phyloP scores from a whole-genome alignment of 2,329 filamentous ascomycete species.

The Knoxdaviesia proteae region DNA sequence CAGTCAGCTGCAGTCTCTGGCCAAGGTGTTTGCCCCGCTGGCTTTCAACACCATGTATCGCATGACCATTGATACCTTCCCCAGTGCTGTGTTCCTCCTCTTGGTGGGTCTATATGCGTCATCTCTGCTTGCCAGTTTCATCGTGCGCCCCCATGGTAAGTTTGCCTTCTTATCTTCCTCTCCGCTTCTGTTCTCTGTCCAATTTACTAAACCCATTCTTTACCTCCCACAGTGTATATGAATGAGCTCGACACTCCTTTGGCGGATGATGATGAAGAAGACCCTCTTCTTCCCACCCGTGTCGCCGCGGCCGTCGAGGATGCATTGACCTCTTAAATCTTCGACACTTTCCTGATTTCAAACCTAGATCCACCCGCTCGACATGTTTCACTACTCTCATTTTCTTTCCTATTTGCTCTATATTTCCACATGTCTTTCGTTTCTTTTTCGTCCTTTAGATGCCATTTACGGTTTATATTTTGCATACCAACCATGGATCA shows the following conservation, averaged over 20 bases:
- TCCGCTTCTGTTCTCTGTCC: too few species aligned
- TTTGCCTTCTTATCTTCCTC: conserved; percentile 6
- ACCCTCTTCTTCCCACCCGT: too few species aligned
- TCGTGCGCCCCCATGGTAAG: conserved; percentile 57
- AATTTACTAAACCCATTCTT: too few species aligned
- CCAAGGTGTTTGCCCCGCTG: conserved; percentile 58
- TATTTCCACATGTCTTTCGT: not conserved
- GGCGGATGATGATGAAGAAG: too few species aligned
- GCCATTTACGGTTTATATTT: not conserved
- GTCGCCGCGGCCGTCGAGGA: too few species aligned
- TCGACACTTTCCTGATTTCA: too few species aligned
- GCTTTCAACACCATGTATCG: conserved; percentile 77
- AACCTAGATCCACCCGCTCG: too few species aligned
- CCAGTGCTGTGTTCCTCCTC: conserved; percentile 68
- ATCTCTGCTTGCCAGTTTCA: conserved; percentile 45
- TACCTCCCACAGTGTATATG: too few species aligned
- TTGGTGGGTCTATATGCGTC: conserved; percentile 44
- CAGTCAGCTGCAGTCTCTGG: conserved; percentile 66
- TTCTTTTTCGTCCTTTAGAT: not conserved
- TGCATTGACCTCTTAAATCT: too few species aligned
- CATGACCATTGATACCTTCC: conserved; percentile 53
- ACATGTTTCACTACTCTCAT: not conserved
- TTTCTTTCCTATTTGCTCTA: not conserved
- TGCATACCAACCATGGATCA: not conserved
- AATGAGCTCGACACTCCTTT: too few species aligned